Evolutionary conservation across 2,329 filamentous ascomycete species (phyloP).

Genomic region (Trichoderma semiorbis): DNA sequence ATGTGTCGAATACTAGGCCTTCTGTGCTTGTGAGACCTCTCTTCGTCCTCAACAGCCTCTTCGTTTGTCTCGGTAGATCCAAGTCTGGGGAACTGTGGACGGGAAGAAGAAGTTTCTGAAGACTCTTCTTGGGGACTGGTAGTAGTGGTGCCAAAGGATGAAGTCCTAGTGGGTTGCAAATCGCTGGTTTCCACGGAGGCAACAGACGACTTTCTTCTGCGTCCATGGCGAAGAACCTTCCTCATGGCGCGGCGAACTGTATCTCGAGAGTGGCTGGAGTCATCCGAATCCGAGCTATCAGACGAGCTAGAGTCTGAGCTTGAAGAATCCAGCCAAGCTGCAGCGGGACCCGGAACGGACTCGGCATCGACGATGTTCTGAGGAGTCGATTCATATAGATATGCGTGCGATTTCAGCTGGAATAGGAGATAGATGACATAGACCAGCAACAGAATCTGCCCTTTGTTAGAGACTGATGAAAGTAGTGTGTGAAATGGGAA

Average conservation of each 20-base stretch:
- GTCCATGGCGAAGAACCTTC: conserved; percentile 66
- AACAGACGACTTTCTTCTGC: conserved; percentile 72
- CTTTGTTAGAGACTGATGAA: not conserved
- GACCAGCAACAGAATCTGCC: conserved; percentile 69
- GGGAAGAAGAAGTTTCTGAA: conserved; percentile 38
- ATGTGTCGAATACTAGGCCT: conserved; percentile 35
- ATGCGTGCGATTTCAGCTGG: conserved; percentile 87
- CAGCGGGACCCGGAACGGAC: conserved; percentile 77
- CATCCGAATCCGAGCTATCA: conserved; percentile 67
- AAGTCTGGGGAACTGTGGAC: conserved; percentile 35
- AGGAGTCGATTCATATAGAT: conserved; percentile 88
- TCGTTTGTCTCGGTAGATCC: conserved; percentile 40
- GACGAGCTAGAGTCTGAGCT: conserved; percentile 54
- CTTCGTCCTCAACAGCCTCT: conserved; percentile 45
- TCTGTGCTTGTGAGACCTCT: conserved; percentile 33
- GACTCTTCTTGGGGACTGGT: conserved; percentile 36
- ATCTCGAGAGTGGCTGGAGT: conserved; percentile 49
- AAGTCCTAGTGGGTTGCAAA: conserved; percentile 34
- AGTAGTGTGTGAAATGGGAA: not conserved
- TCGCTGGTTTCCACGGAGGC: conserved; percentile 60
- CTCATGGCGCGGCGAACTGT: conserved; percentile 74
- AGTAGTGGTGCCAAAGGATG: conserved; percentile 41
- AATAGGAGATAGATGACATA: conserved; percentile 84
- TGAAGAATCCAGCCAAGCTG: conserved; percentile 75
- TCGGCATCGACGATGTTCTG: conserved; percentile 93